Evolutionary conservation across 495 filamentous ascomycete genomes (phyloP).

Genomic region (Lasiosphaeria hispida): DNA sequence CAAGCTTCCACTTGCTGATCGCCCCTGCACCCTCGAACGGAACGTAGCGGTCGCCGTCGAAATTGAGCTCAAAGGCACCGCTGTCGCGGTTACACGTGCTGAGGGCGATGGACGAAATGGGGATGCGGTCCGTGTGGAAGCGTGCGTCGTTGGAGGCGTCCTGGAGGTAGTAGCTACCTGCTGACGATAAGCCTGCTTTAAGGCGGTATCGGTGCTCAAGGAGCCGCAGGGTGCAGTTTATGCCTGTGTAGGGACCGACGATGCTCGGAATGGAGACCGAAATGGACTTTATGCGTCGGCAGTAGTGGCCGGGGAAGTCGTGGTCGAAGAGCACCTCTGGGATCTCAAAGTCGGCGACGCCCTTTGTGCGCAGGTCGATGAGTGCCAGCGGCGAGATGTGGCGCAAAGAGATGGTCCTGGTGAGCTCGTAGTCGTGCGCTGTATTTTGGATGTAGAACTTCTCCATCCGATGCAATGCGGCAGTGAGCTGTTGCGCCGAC

Average conservation of each 20-base stretch:
- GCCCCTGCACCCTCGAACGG: conserved; percentile 43
- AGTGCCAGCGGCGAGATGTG: not conserved
- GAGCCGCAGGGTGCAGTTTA: not conserved
- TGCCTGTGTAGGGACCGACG: conserved; percentile 21
- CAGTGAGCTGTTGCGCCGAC: not conserved
- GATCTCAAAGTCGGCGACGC: not conserved
- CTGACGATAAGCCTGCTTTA: no score
- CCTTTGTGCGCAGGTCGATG: not conserved
- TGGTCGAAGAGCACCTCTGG: conserved; percentile 39
- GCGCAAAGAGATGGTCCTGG: not conserved
- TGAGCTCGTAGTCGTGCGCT: not conserved
- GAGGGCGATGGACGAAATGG: conserved; percentile 30
- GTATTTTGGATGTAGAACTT: no score
- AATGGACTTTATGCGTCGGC: conserved; percentile 31
- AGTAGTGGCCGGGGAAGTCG: conserved; percentile 45
- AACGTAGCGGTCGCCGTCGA: conserved; percentile 30
- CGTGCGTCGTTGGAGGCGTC: conserved; percentile 1
- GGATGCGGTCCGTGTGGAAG: conserved; percentile 23
- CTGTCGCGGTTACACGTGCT: conserved; percentile 24
- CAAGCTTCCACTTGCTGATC: conserved; percentile 29
- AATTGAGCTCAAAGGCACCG: conserved; percentile 31
- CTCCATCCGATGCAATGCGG: conserved; percentile 19
- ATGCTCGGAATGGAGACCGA: conserved; percentile 25
- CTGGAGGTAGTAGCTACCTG: not conserved
- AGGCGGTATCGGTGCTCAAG: not conserved